A percentile compares a stretch with the other conserved stretches of the same genome.
Evolutionary conservation across 2,329 filamentous ascomycete species (phyloP).

Genomic region (Cercospora sp.): DNA sequence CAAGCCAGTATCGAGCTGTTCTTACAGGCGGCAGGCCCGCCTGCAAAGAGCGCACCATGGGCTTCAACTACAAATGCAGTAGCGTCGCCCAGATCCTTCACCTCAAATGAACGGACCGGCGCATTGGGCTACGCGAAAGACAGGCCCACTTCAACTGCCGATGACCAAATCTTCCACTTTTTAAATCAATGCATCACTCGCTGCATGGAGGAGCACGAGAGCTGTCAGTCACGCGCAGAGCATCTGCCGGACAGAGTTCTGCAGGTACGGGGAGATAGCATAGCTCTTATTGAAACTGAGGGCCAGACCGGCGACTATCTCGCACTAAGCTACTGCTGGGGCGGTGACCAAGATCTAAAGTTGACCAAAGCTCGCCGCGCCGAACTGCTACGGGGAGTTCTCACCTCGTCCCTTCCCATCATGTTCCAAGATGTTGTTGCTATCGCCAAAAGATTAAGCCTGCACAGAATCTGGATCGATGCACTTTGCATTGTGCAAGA

Average conservation of each 20-base stretch:
- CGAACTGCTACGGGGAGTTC: background rate
- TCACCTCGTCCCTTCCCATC: background rate
- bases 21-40: background rate
- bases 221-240: background rate
- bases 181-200: background rate
- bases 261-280: background rate
- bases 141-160: background rate
- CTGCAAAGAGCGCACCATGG: background rate
- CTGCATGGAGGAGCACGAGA: background rate
- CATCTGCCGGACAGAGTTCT: background rate
- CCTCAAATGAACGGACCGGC: background rate
- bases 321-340: background rate
- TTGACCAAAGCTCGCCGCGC: background rate
- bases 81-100: background rate
- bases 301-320: background rate
- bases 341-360: background rate
- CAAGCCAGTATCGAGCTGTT: background rate
- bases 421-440: background rate
- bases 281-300: background rate
- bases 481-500: constrained; percentile 17
- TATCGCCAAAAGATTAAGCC: background rate
- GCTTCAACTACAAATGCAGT: too few species aligned
- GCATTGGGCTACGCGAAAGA: background rate
- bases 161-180: background rate
- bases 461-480: constrained; percentile 10